These are phyloP conservation scores for Haberlea rhodopensis DNA, from an alignment of 257 asterid species.

Conservation along the genomic window DNA sequence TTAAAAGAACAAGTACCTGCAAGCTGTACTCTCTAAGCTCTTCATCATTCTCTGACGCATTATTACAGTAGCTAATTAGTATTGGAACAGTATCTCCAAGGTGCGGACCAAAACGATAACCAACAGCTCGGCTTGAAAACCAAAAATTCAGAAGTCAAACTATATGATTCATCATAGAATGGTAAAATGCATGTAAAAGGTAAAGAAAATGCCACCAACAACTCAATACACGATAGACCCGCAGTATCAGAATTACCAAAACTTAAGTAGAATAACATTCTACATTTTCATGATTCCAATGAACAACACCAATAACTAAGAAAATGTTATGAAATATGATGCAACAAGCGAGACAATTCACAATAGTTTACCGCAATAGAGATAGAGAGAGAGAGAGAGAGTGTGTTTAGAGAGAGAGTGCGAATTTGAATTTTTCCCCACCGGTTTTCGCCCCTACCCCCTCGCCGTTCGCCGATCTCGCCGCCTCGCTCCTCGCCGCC, in stretches of 20 bases:
- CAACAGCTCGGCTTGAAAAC: conserved; percentile 87
- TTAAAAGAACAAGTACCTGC: conserved; percentile 57
- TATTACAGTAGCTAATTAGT: conserved; percentile 73
- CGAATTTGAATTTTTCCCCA: too few relatives aligned
- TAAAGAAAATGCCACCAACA: not conserved
- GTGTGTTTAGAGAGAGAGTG: too few relatives aligned
- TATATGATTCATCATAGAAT: conserved; percentile 13
- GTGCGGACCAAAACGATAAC: conserved; percentile 98
- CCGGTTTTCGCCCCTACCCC: too few relatives aligned
- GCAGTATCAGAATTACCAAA: conserved; percentile 2
- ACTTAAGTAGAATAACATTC: not conserved
- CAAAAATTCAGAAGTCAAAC: conserved; percentile 24
- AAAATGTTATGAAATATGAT: too few relatives aligned
- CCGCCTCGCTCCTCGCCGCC: too few relatives aligned
- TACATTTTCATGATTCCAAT: not conserved
- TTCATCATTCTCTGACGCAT: conserved; percentile 98
- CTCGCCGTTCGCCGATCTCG: too few relatives aligned
- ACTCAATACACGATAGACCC: conserved; percentile 8
- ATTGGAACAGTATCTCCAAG: conserved; percentile 94
- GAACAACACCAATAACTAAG: not conserved
- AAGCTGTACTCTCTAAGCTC: conserved; percentile 97
- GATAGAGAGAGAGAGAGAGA: too few relatives aligned
- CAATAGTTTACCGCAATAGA: too few relatives aligned
- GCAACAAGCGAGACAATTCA: too few relatives aligned
- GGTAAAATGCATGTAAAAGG: conserved; percentile 2